A percentile compares a stretch with the other conserved stretches of the same genome.
These are phyloP conservation scores for Baudoinia panamericana DNA, from an alignment of 495 filamentous ascomycete species.

Conservation along the genomic window DNA sequence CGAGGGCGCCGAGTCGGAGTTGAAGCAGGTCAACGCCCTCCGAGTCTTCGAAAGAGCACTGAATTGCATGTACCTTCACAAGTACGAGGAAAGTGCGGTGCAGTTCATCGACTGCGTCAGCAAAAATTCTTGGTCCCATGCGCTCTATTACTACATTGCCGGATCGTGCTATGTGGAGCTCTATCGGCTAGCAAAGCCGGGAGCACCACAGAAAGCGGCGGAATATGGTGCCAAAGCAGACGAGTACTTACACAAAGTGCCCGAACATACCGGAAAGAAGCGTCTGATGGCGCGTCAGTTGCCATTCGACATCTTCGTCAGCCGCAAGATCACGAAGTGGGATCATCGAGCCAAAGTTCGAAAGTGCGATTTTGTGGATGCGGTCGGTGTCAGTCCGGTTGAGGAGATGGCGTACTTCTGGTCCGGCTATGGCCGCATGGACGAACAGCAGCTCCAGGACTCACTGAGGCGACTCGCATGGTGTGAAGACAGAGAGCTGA, in stretches of 20 bases:
- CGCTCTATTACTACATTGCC: conserved; percentile 81
- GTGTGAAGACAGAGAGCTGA: conserved; percentile 43
- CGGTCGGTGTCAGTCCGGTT: conserved; percentile 66
- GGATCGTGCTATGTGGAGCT: conserved; percentile 63
- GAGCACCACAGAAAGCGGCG: conserved; percentile 38
- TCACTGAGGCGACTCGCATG: conserved; percentile 53
- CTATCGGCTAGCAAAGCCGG: conserved; percentile 50
- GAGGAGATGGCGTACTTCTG: conserved; percentile 97
- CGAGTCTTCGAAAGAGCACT: conserved; percentile 75
- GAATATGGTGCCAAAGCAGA: conserved; percentile 51
- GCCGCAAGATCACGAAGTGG: conserved; percentile 82
- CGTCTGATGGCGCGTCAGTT: conserved; percentile 77
- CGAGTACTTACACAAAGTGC: conserved; percentile 57
- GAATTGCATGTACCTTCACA: conserved; percentile 63
- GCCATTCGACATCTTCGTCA: conserved; percentile 81
- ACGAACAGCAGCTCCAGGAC: conserved; percentile 44
- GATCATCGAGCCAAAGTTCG: conserved; percentile 60
- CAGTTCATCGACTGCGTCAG: conserved; percentile 55
- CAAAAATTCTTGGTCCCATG: conserved; percentile 83
- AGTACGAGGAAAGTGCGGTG: conserved; percentile 55
- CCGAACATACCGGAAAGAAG: conserved; percentile 68
- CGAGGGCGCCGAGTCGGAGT: conserved; percentile 46
- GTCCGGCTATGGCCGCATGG: conserved; percentile 73
- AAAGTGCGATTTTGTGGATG: conserved; percentile 61
- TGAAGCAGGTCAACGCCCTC: conserved; percentile 74